A percentile compares a stretch with the other conserved stretches of the same genome.
Evolutionary conservation across 768 basidiomycete genomes (phyloP).

Genomic region (Termitomyces sp.): DNA sequence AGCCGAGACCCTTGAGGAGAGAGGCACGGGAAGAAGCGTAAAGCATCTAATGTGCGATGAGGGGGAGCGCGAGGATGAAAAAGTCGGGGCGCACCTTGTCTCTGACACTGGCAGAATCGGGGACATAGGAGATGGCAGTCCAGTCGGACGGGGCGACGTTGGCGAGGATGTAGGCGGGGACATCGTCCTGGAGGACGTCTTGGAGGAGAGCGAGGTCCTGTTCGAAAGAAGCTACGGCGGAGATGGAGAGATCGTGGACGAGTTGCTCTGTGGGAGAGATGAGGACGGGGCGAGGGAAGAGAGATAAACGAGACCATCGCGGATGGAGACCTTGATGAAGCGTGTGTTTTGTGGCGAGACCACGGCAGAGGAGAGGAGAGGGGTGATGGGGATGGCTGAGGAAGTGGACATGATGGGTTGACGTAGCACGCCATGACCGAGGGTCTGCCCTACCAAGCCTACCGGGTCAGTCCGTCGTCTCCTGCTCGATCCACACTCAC

Average conservation of each 20-base stretch:
- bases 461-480: constrained; percentile 29
- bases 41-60: constrained; percentile 56
- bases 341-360: constrained; percentile 54
- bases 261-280: constrained; percentile 51
- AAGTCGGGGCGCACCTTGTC: constrained; percentile 54
- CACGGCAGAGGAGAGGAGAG: constrained; percentile 51
- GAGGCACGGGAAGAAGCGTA: constrained; percentile 76
- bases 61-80: neutral
- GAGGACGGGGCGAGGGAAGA: constrained; percentile 9
- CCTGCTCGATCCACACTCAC: neutral
- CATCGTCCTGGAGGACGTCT: constrained; percentile 46
- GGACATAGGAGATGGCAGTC: constrained; percentile 76
- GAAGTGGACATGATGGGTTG: constrained; percentile 55
- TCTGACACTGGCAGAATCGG: constrained; percentile 73
- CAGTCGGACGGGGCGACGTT: constrained; percentile 60
- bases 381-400: constrained; percentile 64
- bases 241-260: constrained; percentile 49
- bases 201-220: constrained; percentile 56
- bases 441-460: constrained; percentile 44
- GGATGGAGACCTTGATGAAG: constrained; percentile 75
- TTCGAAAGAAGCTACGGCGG: constrained; percentile 44
- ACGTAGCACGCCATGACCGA: constrained; percentile 19
- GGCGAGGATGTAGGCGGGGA: constrained; percentile 73
- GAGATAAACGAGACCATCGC: constrained; percentile 48
- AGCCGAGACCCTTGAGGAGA: constrained; percentile 69